phyloP scores from a whole-genome alignment of 2,329 filamentous ascomycete genomes.

The Pyrenophora tritici-repentis region DNA sequence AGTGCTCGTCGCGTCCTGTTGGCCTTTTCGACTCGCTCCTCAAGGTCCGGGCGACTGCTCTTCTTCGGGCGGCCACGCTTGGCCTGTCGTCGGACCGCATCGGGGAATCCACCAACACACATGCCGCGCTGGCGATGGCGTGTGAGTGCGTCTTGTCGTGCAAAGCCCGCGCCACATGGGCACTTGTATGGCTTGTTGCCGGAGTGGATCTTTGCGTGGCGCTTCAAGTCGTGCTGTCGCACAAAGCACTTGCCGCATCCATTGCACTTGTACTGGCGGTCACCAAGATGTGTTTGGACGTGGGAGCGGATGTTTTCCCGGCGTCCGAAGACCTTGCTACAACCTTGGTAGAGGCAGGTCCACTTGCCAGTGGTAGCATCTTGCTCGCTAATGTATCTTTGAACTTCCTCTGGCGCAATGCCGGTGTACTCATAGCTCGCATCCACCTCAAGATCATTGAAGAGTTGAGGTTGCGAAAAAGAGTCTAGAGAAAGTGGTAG shows the following conservation, averaged over 20 bases:
- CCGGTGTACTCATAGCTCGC: slow-evolving; percentile 77
- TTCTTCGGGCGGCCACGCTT: slow-evolving; percentile 71
- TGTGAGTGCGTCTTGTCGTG: slow-evolving; percentile 91
- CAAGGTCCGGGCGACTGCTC: slow-evolving; percentile 63
- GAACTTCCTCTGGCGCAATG: slow-evolving; percentile 77
- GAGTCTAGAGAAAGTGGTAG: slow-evolving; percentile 24
- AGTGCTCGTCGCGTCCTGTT: slow-evolving; percentile 54
- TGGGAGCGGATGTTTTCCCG: slow-evolving; percentile 99
- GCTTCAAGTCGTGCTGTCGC: slow-evolving; percentile 93
- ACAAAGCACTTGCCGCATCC: slow-evolving; percentile 96
- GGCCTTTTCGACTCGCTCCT: slow-evolving; percentile 62
- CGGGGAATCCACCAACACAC: slow-evolving; percentile 94
- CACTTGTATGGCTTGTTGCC: slow-evolving; percentile 95
- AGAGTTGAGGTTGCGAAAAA: slow-evolving; percentile 25
- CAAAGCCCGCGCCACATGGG: slow-evolving; percentile 92
- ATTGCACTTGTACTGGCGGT: slow-evolving; percentile 92
- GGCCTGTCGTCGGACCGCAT: slow-evolving; percentile 68
- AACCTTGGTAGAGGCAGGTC: slow-evolving; percentile 65
- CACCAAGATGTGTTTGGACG: slow-evolving; percentile 95
- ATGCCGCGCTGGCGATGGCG: slow-evolving; percentile 93
- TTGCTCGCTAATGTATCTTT: slow-evolving; percentile 55
- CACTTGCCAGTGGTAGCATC: slow-evolving; percentile 51
- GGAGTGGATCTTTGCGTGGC: slow-evolving; percentile 96
- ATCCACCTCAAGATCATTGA: slow-evolving; percentile 58
- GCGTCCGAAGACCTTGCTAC: slow-evolving; percentile 88